These are phyloP conservation scores for Clavispora asparagi DNA, from an alignment of 805 yeast genomes.

Conservation along the genomic window DNA sequence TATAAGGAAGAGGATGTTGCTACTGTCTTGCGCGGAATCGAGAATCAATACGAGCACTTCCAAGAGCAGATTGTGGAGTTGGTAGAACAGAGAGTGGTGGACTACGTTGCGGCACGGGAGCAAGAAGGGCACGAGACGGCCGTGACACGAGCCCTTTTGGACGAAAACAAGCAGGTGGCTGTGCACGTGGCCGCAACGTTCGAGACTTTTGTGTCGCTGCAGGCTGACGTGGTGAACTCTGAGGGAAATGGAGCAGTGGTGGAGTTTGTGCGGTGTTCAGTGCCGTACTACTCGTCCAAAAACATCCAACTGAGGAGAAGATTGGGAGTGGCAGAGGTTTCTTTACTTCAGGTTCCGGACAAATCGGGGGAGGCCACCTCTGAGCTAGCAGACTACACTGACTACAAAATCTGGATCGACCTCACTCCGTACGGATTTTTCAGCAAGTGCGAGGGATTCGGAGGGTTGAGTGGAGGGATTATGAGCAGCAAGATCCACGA, in stretches of 20 bases:
- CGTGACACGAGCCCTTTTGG: conserved; percentile 12
- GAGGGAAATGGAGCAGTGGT: conserved; percentile 1
- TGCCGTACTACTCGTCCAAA: conserved; percentile 25
- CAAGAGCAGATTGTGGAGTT: conserved; percentile 22
- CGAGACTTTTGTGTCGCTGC: conserved; percentile 16
- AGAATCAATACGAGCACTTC: conserved; percentile 33
- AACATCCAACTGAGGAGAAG: conserved; percentile 17
- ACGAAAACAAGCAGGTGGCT: conserved; percentile 28
- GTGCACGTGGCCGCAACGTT: conserved; percentile 15
- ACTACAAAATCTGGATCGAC: conserved; percentile 17
- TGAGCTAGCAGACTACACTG: conserved; percentile 1
- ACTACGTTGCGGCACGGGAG: conserved; percentile 18
- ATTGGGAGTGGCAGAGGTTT: conserved; percentile 29
- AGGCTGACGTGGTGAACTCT: conserved; percentile 13
- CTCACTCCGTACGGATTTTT: conserved; percentile 12
- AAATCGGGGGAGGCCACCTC: neutral
- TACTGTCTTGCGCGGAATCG: conserved; percentile 31
- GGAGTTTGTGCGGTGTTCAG: conserved; percentile 29
- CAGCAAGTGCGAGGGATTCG: neutral
- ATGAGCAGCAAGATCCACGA: neutral
- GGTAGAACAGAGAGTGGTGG: conserved; percentile 22
- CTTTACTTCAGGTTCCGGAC: conserved; percentile 20
- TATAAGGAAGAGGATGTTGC: conserved; percentile 31
- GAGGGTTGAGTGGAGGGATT: neutral
- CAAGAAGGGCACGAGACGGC: conserved; percentile 2